Base-by-base conservation (phyloP, 768 basidiomycete genomes). In the Phanerochaete carnosa region DNA sequence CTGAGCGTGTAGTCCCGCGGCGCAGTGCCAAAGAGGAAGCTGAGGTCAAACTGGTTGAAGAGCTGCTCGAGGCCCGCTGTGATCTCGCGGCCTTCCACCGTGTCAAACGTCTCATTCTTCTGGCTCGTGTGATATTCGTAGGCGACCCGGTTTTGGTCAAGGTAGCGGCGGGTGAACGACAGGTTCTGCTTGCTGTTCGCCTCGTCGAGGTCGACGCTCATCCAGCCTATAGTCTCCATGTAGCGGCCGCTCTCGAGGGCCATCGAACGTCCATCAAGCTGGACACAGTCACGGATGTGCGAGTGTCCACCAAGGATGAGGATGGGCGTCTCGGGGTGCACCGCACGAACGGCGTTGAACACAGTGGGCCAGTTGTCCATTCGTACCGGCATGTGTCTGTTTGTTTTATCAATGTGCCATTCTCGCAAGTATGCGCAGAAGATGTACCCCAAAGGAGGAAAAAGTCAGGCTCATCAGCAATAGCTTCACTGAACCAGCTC, bases 201-300 rank as follows among this genome's bases (percentile, higher is more conserved):
- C 26, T 75, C 65, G 45, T 78, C 76, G 30, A 86, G 73, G 47
- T 87, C 79, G 1, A 80, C 81, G 54, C 90, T 87, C 77, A 90
- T 75, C 83, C 86, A 92, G 9, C 87, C 93, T 57, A 95, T 77
- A 11, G 94, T 97, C 75, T 97, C 95, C 88, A 96, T 90, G 70
- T 95, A 96, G 25, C 92, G 79, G 19, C 95, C 90, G 64, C 91
- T 89, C 67, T 93, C 90, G 62, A 95, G 70, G 1, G 88, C 79
- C 78, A 94, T 92, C 0, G 88, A 87, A n/a, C 87, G 80, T 3
- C 80, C 82, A 71, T 94, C 93, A 23, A 85, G 75, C 71, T 87
- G 86, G 25, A 81, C 65, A 73, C 92, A 94, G 68, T 94, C 90
- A 45, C 92, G 86, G 59, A 92, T 87, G 70, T 94, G 90, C 0